phyloP scores from a whole-genome alignment of 192 early-diverging fungal genomes.

The Jimgerdemannia flammicorona region DNA sequence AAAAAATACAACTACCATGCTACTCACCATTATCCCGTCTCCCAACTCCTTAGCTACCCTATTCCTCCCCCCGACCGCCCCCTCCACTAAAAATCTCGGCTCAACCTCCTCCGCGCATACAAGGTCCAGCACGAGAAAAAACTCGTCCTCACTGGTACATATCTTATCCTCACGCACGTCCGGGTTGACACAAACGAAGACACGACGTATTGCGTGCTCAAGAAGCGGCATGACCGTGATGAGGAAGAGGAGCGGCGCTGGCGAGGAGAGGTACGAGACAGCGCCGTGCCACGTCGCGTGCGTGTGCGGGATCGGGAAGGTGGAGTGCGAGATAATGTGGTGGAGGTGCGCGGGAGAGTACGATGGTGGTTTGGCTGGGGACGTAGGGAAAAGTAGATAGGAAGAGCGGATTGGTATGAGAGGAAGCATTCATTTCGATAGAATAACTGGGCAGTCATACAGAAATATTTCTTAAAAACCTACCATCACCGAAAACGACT shows the following conservation, averaged over 20 bases:
- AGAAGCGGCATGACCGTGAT: slow-evolving; percentile 10
- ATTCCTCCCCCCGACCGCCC: slow-evolving; percentile 1
- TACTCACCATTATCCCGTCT: slow-evolving; percentile 15
- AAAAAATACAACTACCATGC: not conserved
- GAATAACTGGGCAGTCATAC: too few relatives aligned
- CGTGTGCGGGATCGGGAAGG: slow-evolving; percentile 7
- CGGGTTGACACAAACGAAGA: slow-evolving; percentile 13
- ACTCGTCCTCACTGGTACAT: slow-evolving; percentile 11
- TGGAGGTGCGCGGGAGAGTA: not conserved
- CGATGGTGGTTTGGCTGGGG: not conserved
- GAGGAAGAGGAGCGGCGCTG: slow-evolving; percentile 5
- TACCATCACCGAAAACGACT: slow-evolving; percentile 9
- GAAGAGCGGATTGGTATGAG: too few relatives aligned
- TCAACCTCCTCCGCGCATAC: slow-evolving; percentile 9
- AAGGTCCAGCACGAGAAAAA: slow-evolving; percentile 18
- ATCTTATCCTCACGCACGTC: slow-evolving; percentile 6
- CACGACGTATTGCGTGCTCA: slow-evolving; percentile 13
- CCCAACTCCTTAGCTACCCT: slow-evolving; percentile 9
- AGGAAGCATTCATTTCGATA: too few relatives aligned
- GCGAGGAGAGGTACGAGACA: slow-evolving; percentile 4
- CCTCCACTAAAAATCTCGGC: not conserved
- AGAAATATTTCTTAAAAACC: not conserved
- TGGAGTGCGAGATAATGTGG: slow-evolving; percentile 2
- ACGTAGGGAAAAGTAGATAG: not conserved
- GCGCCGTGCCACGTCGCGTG: slow-evolving; percentile 7